phyloP scores from a whole-genome alignment of 306 rosid genomes.

The Sindora glabra region DNA sequence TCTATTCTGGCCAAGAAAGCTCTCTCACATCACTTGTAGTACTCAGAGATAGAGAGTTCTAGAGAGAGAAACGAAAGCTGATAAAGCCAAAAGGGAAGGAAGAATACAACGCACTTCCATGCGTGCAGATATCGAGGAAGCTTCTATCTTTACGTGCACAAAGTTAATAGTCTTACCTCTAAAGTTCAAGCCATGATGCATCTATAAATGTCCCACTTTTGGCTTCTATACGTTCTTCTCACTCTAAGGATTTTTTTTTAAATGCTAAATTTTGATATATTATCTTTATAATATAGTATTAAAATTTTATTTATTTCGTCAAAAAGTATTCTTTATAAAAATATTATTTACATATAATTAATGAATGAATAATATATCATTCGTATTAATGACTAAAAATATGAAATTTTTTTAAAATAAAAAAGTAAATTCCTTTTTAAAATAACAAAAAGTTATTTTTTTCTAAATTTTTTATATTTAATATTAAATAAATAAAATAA shows the following conservation, averaged over 20 bases:
- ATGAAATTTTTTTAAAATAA: too few species aligned
- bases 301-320: too few species aligned
- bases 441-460: too few species aligned
- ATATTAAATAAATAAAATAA: too few species aligned
- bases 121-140: slow-evolving; percentile 89
- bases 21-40: slow-evolving; percentile 32
- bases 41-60: slow-evolving; percentile 43
- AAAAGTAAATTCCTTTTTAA: too few species aligned
- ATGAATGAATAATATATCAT: slow-evolving; percentile 21
- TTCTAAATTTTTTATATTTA: too few species aligned
- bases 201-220: slow-evolving; percentile 26
- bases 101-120: slow-evolving; percentile 99
- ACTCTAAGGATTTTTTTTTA: too few species aligned
- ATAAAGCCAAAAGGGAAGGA: slow-evolving; percentile 92
- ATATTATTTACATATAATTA: too few species aligned
- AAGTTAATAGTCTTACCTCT: slow-evolving; percentile 42
- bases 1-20: slow-evolving; percentile 63
- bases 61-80: slow-evolving; percentile 44
- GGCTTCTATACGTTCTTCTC: slow-evolving; percentile 10
- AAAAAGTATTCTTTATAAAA: too few species aligned
- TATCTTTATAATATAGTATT: too few species aligned
- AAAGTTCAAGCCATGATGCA: slow-evolving; percentile 52
- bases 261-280: too few species aligned
- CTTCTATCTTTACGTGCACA: slow-evolving; percentile 74
- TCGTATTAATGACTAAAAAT: slow-evolving; percentile 1